Evolutionary conservation across 805 yeast genomes (phyloP), one percentile per base, ranked within the genome.

Genomic region (Huiozyma sinensis): DNA sequence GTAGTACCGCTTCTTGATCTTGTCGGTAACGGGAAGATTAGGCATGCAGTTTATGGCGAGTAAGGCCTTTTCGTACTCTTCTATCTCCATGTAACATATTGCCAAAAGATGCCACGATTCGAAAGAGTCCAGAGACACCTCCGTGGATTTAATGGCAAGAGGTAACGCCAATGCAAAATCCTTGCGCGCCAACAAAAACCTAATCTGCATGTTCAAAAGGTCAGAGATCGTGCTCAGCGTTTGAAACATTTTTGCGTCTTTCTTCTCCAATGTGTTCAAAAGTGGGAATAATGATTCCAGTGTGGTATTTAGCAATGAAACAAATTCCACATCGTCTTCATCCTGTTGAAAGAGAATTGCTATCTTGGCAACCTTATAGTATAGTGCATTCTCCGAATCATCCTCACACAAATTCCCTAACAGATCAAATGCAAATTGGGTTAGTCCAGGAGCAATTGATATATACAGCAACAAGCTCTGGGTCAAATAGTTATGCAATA

Each of bases 401-500:
- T 39, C 11, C 9, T 44, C 32, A 12, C 44, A 42, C 34, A 58
- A 34, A 9, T 45, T 47, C 13, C 50, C 41, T 29, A 61, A 43
- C 7, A 44, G 43, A 6, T 47, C 44, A 4, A 61, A 37, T 5
- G 62, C 46, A 42, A 46, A 54, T 28, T 47, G 51, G 11, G 48
- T 41, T 17, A 58, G 44, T 10, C 50, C 51, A 1, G 58, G 58
- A 0, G 53, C 46, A 6, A 59, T 40, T 6, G 57, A 48, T 12
- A 61, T 39, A 17, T 54, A 54, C 11, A 38, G 36, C 41, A 62
- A 31, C 13, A 81, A 51, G 0, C 81, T 63, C 51, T 77, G 78
- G 6, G 76, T 68, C n/a, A 81, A 57, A 45, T 68, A 61, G 61
- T 81, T 81, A 47, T 77, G 67, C 44, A 67, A 54, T 45, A 45